phyloP scores from a whole-genome alignment of 129 eudicot genomes.

The Artemisia tridentata region DNA sequence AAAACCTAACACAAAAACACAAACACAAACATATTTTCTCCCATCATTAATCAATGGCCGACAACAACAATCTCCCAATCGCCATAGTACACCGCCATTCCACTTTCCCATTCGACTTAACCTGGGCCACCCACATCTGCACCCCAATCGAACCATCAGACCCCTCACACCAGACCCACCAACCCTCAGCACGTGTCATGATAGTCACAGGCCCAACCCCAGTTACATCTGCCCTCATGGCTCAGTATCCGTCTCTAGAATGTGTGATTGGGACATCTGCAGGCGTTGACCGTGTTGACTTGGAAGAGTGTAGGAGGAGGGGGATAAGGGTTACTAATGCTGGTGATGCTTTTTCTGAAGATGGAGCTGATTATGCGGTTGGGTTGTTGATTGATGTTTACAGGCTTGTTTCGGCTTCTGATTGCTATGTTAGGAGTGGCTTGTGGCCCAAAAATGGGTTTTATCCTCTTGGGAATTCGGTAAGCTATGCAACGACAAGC shows the following conservation, averaged over 20 bases:
- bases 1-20: no score
- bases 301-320: conserved; percentile 60
- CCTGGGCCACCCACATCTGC: conserved; percentile 24
- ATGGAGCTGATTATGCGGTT: conserved; percentile 66
- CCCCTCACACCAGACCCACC: conserved; percentile 33
- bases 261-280: conserved; percentile 42
- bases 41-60: conserved; percentile 18
- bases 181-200: conserved; percentile 40
- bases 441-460: conserved; percentile 45
- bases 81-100: conserved; percentile 41
- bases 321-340: conserved; percentile 54
- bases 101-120: conserved; percentile 13
- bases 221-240: conserved; percentile 38
- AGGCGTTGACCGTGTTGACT: conserved; percentile 61
- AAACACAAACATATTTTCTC: no score
- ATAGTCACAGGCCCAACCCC: conserved; percentile 40
- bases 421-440: conserved; percentile 52
- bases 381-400: conserved; percentile 57
- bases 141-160: conserved; percentile 42
- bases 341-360: conserved; percentile 67
- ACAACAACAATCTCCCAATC: conserved; percentile 20
- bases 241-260: conserved; percentile 42
- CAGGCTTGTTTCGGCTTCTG: conserved; percentile 45
- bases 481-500: no score
- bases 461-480: conserved; percentile 32